A percentile compares a stretch with the other conserved stretches of the same genome.
phyloP scores from a whole-genome alignment of 257 asterid genomes.

The Craterostigma plantagineum region DNA sequence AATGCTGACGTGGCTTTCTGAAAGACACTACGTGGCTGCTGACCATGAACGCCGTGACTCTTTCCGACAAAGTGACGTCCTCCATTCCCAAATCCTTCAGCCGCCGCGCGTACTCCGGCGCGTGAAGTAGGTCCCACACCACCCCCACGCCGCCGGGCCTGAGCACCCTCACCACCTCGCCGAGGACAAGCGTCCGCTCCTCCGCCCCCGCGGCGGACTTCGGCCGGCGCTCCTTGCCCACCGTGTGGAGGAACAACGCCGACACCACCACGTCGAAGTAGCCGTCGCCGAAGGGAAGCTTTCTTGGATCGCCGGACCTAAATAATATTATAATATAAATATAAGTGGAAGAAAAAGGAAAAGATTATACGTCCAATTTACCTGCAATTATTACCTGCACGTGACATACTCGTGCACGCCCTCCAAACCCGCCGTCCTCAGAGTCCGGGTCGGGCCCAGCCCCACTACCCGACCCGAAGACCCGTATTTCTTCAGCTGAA shows the following conservation, averaged over 20 bases:
- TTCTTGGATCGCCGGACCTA: slow-evolving; percentile 74
- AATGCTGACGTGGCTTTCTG: slow-evolving; percentile 72
- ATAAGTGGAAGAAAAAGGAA: too few relatives aligned
- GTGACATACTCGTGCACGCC: slow-evolving; percentile 95
- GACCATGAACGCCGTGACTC: slow-evolving; percentile 85
- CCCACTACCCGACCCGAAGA: slow-evolving; percentile 94
- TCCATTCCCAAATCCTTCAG: slow-evolving; percentile 73
- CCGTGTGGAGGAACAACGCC: slow-evolving; percentile 73
- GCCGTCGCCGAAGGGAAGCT: slow-evolving; percentile 60
- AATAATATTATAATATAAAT: too few relatives aligned
- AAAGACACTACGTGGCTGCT: slow-evolving; percentile 75
- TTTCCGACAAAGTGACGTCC: slow-evolving; percentile 72
- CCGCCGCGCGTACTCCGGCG: slow-evolving; percentile 67
- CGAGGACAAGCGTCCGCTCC: slow-evolving; percentile 71
- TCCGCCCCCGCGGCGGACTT: slow-evolving; percentile 76
- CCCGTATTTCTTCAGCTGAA: slow-evolving; percentile 82
- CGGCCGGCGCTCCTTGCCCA: slow-evolving; percentile 75
- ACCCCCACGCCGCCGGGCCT: slow-evolving; percentile 75
- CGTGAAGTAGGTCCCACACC: slow-evolving; percentile 90
- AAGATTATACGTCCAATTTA: too few relatives aligned
- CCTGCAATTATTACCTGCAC: slow-evolving; percentile 26
- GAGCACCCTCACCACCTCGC: slow-evolving; percentile 74
- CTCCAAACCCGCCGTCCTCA: slow-evolving; percentile 62
- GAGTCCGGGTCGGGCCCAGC: slow-evolving; percentile 39
- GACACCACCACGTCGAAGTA: slow-evolving; percentile 96